phyloP scores from a whole-genome alignment of 768 basidiomycete genomes.

The Russula sp. region DNA sequence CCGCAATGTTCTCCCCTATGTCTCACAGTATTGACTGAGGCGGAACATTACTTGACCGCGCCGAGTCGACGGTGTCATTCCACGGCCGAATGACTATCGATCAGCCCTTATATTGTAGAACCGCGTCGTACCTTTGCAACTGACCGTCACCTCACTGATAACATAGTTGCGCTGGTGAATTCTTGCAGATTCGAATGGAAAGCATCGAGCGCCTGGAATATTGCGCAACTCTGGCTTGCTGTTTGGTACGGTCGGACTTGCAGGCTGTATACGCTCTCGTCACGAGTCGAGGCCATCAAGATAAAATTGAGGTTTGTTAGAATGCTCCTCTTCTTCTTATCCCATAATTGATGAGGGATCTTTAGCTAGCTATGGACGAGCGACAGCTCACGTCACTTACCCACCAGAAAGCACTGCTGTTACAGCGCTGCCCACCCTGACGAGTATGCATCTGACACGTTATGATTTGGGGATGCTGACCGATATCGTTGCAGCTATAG shows the following conservation, averaged over 20 bases:
- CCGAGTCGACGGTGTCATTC: neutral
- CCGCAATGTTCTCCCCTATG: neutral
- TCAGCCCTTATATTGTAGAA: neutral
- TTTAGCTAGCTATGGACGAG: neutral
- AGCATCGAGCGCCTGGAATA: slow-evolving; percentile 3
- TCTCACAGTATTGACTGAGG: neutral
- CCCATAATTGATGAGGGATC: neutral
- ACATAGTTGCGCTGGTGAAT: neutral
- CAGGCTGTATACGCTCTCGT: neutral
- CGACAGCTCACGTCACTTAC: neutral
- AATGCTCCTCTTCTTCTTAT: neutral
- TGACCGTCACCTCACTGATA: no score
- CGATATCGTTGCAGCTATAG: no score
- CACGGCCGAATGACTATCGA: neutral
- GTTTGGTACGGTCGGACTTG: neutral
- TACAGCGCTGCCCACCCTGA: no score
- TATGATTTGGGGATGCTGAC: no score
- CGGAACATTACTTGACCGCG: neutral
- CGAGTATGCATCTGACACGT: no score
- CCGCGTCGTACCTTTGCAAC: no score
- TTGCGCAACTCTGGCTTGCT: slow-evolving; percentile 12
- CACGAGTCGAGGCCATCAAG: neutral
- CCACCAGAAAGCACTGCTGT: no score
- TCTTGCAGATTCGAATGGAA: slow-evolving; percentile 6
- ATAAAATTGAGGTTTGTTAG: neutral